Conservation (phyloP, 1,284 basidiomycete species). For the Papiliotrema flavescens region DNA sequence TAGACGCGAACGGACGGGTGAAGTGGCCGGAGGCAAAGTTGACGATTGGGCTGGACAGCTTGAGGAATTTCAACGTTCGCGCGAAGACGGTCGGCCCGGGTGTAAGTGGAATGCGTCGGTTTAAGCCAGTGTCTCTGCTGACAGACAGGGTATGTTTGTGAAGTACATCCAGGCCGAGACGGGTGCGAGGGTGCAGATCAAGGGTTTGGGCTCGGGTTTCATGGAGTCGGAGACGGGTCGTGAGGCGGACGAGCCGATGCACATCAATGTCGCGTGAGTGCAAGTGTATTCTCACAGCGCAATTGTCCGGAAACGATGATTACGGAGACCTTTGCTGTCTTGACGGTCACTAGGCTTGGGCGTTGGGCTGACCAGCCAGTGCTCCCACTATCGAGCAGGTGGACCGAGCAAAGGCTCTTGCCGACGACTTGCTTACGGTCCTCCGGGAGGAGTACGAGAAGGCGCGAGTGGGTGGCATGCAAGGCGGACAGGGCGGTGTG, state of each 20-base stretch:
- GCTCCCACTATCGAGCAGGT: constrained; percentile 87
- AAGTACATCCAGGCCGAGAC: constrained; percentile 99
- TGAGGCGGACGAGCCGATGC: constrained; percentile 88
- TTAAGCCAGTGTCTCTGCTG: neutral
- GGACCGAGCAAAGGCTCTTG: constrained; percentile 77
- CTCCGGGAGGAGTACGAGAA: constrained; percentile 82
- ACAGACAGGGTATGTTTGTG: constrained; percentile 80
- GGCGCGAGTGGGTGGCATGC: constrained; percentile 51
- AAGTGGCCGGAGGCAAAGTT: constrained; percentile 97
- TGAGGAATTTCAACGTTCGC: constrained; percentile 95
- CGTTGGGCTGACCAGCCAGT: constrained; percentile 51
- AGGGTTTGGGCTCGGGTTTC: constrained; percentile 91
- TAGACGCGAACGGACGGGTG: constrained; percentile 51
- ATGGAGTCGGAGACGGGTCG: constrained; percentile 89
- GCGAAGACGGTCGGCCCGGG: constrained; percentile 95
- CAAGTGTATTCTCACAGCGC: too few relatives aligned
- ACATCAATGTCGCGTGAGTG: constrained; percentile 83
- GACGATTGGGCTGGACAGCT: constrained; percentile 77
- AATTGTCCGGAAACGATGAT: too few relatives aligned
- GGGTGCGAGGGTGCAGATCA: constrained; percentile 95
- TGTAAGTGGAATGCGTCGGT: constrained; percentile 53
- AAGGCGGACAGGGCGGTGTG: constrained; percentile 51
- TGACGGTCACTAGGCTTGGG: too few relatives aligned
- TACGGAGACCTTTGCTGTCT: too few relatives aligned
- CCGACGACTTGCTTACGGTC: constrained; percentile 82